Base-by-base conservation (phyloP, 2,329 filamentous ascomycete species). In the Calycina herbarum region DNA sequence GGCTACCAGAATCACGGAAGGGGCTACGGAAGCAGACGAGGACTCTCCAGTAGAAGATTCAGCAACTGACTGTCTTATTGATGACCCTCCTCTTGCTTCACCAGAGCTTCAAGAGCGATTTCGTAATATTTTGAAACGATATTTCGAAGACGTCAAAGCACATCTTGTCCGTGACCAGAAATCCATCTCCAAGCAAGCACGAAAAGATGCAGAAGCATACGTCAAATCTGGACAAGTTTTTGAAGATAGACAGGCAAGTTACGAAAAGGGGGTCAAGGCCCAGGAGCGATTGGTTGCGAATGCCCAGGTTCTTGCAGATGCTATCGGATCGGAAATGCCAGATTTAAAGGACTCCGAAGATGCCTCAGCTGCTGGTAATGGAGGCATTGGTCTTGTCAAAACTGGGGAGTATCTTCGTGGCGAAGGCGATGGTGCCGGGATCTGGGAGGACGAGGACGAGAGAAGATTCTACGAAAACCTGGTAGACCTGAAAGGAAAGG, bases 371-470 rank as follows among this genome's bases (percentile, higher is more conserved):
- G 79, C 84, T 29, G 84, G 87, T 0, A 90, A 91, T 73, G 89
- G 92, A 62, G 89, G 90, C 1, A 97, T 99, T 72, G 95, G 95
- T 40, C 85, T 98, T 48, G 91, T 98, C 72, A 98, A 97, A 79
- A 91, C 94, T 11, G 92, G 93, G 0, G 94, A 98, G 72, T 98
- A 97, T 74, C 82, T 98, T 48, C 90, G 93, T 45, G 94, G 93
- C 13, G 92, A 96, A 76, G 90, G 89, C 27, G 94, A 98, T 66
- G 94, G 93, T 24, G 86, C 94, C 29, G 95, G 95, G 0, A 98
- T 99, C 68, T 99, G 95, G 95, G 94, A 97, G 79, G 95, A 99
- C 73, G 95, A 99, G 75, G 95, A 99, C 63, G 94, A 99, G 78
- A 89, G 95, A 66, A 91, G 95, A 67, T 99, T 99, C 77, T 99